These are phyloP conservation scores for Creolimax fragrantissima DNA, from an alignment of 78 protist species.

Conservation along the genomic window DNA sequence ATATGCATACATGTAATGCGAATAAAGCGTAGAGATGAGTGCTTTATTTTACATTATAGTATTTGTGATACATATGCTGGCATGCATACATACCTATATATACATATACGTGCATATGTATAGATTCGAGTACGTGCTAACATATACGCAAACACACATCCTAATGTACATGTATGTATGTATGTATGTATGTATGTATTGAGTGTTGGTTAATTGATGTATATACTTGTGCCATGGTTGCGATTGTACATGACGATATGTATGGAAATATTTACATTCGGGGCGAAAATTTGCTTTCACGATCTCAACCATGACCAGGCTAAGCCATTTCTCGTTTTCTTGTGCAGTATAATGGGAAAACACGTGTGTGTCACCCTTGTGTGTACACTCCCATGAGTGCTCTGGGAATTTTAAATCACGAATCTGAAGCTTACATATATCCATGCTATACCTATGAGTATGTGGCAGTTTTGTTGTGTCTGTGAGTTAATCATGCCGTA, in stretches of 20 bases:
- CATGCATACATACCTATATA: background rate
- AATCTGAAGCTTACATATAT: too few species aligned
- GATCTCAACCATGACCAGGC: background rate
- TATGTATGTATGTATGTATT: background rate
- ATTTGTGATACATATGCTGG: background rate
- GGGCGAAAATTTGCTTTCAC: background rate
- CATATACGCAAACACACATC: background rate
- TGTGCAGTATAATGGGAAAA: background rate
- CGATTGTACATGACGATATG: too few species aligned
- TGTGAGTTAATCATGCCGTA: too few species aligned
- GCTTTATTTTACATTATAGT: background rate
- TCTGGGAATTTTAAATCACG: background rate
- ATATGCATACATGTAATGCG: background rate
- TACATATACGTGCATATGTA: background rate
- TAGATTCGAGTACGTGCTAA: background rate
- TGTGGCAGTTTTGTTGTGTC: too few species aligned
- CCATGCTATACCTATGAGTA: too few species aligned
- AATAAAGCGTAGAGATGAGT: background rate
- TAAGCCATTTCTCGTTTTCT: background rate
- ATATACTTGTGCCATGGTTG: background rate
- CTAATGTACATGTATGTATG: background rate
- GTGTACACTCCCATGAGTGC: background rate
- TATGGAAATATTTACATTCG: too few species aligned
- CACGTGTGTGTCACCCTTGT: background rate
- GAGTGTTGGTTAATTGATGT: background rate